Conservation (phyloP, 78 protist species). For the Bigelowiella natans region DNA sequence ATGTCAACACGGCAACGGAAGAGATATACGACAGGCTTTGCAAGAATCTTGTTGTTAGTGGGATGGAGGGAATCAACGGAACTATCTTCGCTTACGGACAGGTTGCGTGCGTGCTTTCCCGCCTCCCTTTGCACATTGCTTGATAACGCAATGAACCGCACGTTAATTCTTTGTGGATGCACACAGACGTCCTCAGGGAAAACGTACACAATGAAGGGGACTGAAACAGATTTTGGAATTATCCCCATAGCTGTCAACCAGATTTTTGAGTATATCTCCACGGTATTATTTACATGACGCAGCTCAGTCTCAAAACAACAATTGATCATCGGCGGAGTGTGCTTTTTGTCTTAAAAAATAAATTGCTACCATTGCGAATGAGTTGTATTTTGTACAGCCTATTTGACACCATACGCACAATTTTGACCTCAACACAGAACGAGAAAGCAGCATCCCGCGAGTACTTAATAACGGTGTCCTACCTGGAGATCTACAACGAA, state of each 20-base stretch:
- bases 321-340: too few relatives aligned
- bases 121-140: too few relatives aligned
- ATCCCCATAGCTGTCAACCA: background rate
- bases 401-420: too few relatives aligned
- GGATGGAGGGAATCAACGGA: slow-evolving; percentile 4
- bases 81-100: slow-evolving; percentile 8
- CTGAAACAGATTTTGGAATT: background rate
- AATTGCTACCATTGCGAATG: too few relatives aligned
- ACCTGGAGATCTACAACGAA: slow-evolving; percentile 4
- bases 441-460: background rate
- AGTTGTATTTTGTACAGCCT: too few relatives aligned
- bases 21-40: background rate
- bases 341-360: too few relatives aligned
- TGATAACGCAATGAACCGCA: too few relatives aligned
- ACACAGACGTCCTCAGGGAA: slow-evolving; percentile 15
- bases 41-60: background rate
- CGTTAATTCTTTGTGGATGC: background rate
- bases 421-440: too few relatives aligned
- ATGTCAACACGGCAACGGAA: background rate
- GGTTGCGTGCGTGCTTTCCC: background rate
- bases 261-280: background rate
- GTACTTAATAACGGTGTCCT: background rate
- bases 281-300: background rate
- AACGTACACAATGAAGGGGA: slow-evolving; percentile 7
- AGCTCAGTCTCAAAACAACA: too few relatives aligned